These are phyloP conservation scores for Candolleomyces aberdarensis DNA, from an alignment of 768 basidiomycete genomes.

Conservation along the genomic window DNA sequence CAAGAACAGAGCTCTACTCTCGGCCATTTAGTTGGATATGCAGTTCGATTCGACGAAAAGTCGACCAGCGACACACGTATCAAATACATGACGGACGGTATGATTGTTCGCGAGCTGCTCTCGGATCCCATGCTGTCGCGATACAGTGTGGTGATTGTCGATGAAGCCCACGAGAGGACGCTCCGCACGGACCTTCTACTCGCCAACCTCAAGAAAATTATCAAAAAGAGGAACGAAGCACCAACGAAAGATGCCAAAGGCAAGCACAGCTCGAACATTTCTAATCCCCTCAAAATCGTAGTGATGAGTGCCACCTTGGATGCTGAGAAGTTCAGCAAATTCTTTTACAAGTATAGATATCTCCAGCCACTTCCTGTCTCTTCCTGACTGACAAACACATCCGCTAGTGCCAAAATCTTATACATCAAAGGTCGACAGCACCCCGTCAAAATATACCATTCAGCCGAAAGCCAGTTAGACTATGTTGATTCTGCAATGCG, in stretches of 20 bases:
- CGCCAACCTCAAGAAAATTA: slow-evolving; percentile 83
- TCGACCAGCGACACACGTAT: slow-evolving; percentile 71
- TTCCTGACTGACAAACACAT: neutral
- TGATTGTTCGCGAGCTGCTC: slow-evolving; percentile 92
- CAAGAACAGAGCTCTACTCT: slow-evolving; percentile 71
- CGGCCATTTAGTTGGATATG: slow-evolving; percentile 85
- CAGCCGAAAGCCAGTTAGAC: slow-evolving; percentile 69
- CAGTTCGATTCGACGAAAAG: slow-evolving; percentile 92
- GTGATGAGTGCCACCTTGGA: slow-evolving; percentile 99
- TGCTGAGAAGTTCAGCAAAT: slow-evolving; percentile 89
- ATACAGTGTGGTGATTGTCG: slow-evolving; percentile 89
- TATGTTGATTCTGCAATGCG: slow-evolving; percentile 88
- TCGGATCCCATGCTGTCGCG: slow-evolving; percentile 70
- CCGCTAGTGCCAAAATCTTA: slow-evolving; percentile 73
- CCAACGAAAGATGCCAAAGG: slow-evolving; percentile 29
- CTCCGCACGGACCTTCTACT: slow-evolving; percentile 93
- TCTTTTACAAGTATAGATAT: slow-evolving; percentile 71
- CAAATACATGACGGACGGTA: slow-evolving; percentile 97
- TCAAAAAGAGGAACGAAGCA: slow-evolving; percentile 54
- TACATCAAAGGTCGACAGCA: slow-evolving; percentile 94
- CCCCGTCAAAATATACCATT: slow-evolving; percentile 82
- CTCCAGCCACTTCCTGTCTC: neutral
- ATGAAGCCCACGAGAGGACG: slow-evolving; percentile 97
- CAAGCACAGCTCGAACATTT: slow-evolving; percentile 39
- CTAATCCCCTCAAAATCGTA: slow-evolving; percentile 81